Conservation (phyloP, 2,329 filamentous ascomycete species). For the Paramyrothecium roridum region DNA sequence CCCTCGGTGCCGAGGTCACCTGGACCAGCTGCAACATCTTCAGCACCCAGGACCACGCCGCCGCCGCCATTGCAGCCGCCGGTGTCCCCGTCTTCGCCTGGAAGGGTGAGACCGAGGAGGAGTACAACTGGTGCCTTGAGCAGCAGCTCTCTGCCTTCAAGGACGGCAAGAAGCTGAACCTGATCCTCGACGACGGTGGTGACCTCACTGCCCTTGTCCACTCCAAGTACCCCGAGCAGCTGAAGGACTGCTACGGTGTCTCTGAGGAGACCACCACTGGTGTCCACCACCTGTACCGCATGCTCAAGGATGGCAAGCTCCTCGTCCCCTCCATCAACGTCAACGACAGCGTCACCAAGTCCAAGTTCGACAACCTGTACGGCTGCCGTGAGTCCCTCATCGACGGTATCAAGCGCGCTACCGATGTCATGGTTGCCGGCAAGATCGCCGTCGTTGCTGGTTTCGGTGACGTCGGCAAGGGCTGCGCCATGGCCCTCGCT, state of each 20-base stretch:
- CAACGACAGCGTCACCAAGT: slow-evolving; percentile 99
- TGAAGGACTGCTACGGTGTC: slow-evolving; percentile 96
- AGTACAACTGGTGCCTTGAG: slow-evolving; percentile 99
- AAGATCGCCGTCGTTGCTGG: slow-evolving; percentile 97
- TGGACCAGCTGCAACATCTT: slow-evolving; percentile 99
- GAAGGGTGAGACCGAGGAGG: slow-evolving; percentile 96
- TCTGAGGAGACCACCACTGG: slow-evolving; percentile 99
- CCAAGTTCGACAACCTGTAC: slow-evolving; percentile 99
- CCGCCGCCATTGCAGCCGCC: slow-evolving; percentile 90
- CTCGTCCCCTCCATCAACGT: slow-evolving; percentile 97
- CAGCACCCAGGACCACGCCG: slow-evolving; percentile 97
- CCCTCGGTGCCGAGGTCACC: slow-evolving; percentile 96
- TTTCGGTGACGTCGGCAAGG: slow-evolving; percentile 99
- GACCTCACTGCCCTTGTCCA: slow-evolving; percentile 95
- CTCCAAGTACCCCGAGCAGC: slow-evolving; percentile 97
- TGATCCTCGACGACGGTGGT: slow-evolving; percentile 98
- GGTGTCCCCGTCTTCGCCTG: slow-evolving; percentile 83
- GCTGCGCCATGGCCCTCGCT: slow-evolving; percentile 91
- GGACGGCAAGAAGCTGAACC: slow-evolving; percentile 92
- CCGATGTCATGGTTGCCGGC: slow-evolving; percentile 99
- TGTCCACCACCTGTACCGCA: slow-evolving; percentile 98
- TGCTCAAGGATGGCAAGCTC: slow-evolving; percentile 88
- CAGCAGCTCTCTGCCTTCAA: slow-evolving; percentile 98
- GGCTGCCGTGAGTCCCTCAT: slow-evolving; percentile 98
- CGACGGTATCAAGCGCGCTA: slow-evolving; percentile 99